These are phyloP conservation scores for Podospora anserina DNA, from an alignment of 495 filamentous ascomycete genomes.

Conservation along the genomic window DNA sequence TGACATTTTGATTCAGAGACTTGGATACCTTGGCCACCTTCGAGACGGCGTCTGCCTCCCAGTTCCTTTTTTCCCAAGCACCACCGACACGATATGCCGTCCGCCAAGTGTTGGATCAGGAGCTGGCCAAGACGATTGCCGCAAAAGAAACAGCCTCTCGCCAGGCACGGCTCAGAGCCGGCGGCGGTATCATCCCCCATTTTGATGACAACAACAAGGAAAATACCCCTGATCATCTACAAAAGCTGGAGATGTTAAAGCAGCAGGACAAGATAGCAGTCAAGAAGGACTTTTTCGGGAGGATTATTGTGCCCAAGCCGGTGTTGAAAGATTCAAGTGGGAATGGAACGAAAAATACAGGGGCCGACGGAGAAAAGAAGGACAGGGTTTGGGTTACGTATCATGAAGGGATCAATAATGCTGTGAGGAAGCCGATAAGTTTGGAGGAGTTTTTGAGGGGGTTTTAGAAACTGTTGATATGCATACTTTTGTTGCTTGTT, in stretches of 20 bases:
- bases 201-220: conserved; percentile 41
- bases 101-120: conserved; percentile 86
- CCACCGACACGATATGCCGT: conserved; percentile 80
- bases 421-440: conserved; percentile 87
- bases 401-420: conserved; percentile 95
- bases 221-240: conserved; percentile 32
- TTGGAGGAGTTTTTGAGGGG: conserved; percentile 78
- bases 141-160: conserved; percentile 57
- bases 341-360: conserved; percentile 25
- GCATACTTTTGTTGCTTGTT: no score
- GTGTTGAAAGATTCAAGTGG: conserved; percentile 27
- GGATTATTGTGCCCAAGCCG: conserved; percentile 54
- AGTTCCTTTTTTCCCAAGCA: conserved; percentile 43
- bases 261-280: conserved; percentile 39
- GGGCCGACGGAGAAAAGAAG: conserved; percentile 40
- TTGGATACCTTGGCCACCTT: conserved; percentile 67
- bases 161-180: conserved; percentile 52
- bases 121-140: conserved; percentile 67
- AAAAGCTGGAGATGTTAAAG: not conserved
- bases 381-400: conserved; percentile 86
- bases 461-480: conserved; percentile 35
- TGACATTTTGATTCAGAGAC: conserved; percentile 26
- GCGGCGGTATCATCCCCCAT: conserved; percentile 30
- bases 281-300: conserved; percentile 90
- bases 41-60: conserved; percentile 50